phyloP scores from a whole-genome alignment of 108 stramenopile genomes.

The Asterionellopsis glacialis region DNA sequence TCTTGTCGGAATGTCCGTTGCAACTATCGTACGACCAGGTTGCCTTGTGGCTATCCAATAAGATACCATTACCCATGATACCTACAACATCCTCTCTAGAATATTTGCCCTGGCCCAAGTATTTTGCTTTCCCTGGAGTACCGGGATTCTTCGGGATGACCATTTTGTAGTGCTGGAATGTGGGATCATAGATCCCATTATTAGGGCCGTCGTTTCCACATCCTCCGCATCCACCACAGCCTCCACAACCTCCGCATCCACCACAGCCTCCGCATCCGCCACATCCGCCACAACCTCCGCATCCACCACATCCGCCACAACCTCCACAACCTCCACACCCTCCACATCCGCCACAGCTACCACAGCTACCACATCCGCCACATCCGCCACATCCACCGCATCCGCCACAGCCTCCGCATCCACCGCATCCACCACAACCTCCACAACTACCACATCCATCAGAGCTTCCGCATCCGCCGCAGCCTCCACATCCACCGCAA shows the following conservation, averaged over 20 bases:
- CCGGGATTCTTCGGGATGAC: too few species aligned
- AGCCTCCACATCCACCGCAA: not conserved
- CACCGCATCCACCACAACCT: constrained; percentile 1
- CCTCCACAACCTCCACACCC: not conserved
- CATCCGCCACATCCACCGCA: not conserved
- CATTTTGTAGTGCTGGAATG: too few species aligned
- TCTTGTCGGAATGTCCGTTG: constrained; percentile 20
- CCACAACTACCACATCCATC: constrained; percentile 9
- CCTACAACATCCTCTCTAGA: constrained; percentile 16
- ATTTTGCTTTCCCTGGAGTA: too few species aligned
- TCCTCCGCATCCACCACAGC: not conserved
- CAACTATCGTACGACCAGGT: constrained; percentile 21
- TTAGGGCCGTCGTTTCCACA: not conserved
- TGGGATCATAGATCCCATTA: too few species aligned
- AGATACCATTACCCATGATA: constrained; percentile 14
- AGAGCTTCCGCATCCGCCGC: constrained; percentile 2
- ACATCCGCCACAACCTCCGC: not conserved
- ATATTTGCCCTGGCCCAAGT: not conserved
- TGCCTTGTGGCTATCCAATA: constrained; percentile 20
- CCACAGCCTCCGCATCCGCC: not conserved
- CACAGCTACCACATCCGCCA: not conserved
- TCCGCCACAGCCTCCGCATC: not conserved
- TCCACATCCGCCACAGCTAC: not conserved
- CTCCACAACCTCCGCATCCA: not conserved
- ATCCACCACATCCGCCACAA: constrained; percentile 3